Base-by-base conservation (phyloP, 2,329 filamentous ascomycete species). In the Geoglossum cookeanum region DNA sequence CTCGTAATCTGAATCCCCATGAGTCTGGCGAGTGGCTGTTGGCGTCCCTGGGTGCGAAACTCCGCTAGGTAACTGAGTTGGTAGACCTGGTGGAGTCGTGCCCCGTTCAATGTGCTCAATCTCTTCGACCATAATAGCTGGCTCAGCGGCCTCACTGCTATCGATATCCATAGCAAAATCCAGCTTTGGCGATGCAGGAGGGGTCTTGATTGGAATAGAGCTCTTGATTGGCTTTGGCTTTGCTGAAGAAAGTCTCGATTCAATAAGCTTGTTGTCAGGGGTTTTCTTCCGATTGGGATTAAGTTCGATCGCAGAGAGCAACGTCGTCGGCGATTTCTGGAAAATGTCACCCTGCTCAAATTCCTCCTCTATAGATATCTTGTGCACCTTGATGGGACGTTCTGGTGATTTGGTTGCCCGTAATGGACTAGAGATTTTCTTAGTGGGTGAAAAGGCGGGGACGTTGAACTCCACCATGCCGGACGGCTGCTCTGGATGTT, bases 1-100 rank as follows among this genome's bases (percentile, higher is more conserved):
- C 53, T 62, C 62, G 15, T 61, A 63, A 22, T 59, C 56, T 22
- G 59, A 60, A 56, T 61, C 62, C 15, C 17, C 22, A 29, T 58
- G 53, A 17, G 52, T 58, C 37, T 42, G 30, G 56, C 55, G 22
- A 55, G 56, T 15, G 55, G 30, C 9, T 22, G 49, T 22, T 6
- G 49, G 30, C 30, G 32, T 35, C 49, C 22, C 37, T 5, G 33
- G 4, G 4, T 8, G 15, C 15, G 37, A 53, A 32, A 32, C 49
- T 11, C 17, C 37, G 49, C 9, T 33, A 37, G 32, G 49, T 27
- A 32, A 17, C 37, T 53, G 49, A 13, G n/a, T 6, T 37, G 49
- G 49, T 35, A 53, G 49, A 9, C 49, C 49, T 48, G 57, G 55
- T 32, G 57, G 54, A n/a, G 55, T 57, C 9, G 57, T 55, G 44